phyloP scores from a whole-genome alignment of 805 yeast genomes.

The Yamadazyma endophytica region DNA sequence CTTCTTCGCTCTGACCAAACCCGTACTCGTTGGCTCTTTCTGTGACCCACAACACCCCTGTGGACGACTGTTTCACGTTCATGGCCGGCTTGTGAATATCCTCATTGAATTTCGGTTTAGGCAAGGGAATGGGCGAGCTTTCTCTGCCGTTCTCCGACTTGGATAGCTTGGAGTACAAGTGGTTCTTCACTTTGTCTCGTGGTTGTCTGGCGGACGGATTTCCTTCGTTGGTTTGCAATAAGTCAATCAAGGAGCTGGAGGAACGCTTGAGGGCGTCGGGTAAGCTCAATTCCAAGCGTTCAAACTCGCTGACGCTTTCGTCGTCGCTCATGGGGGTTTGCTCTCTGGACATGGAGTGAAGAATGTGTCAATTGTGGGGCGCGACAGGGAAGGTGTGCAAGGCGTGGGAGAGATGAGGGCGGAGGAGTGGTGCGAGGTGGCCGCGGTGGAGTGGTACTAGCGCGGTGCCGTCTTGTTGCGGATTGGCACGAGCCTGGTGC shows the following conservation, averaged over 20 bases:
- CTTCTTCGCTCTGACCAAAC: slow-evolving; percentile 28
- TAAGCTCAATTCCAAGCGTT: slow-evolving; percentile 38
- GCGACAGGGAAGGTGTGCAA: too few species aligned
- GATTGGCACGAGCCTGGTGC: too few species aligned
- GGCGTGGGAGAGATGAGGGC: too few species aligned
- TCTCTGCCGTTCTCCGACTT: slow-evolving; percentile 32
- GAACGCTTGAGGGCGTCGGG: slow-evolving; percentile 37
- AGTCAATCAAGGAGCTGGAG: slow-evolving; percentile 35
- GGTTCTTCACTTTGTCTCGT: slow-evolving; percentile 11
- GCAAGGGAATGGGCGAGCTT: slow-evolving; percentile 48
- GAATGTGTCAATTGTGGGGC: too few species aligned
- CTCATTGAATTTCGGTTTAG: slow-evolving; percentile 41
- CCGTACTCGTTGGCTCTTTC: slow-evolving; percentile 59
- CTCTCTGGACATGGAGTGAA: too few species aligned
- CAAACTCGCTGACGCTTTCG: slow-evolving; percentile 26
- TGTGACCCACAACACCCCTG: slow-evolving; percentile 64
- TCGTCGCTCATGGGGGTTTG: slow-evolving; percentile 8
- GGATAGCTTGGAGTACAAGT: slow-evolving; percentile 25
- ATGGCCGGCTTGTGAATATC: slow-evolving; percentile 53
- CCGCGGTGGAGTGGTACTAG: too few species aligned
- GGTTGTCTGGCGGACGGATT: slow-evolving; percentile 14
- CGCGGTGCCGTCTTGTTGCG: too few species aligned
- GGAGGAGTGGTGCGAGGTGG: too few species aligned
- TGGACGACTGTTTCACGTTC: slow-evolving; percentile 54
- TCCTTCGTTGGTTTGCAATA: slow-evolving; percentile 15